Base-by-base conservation (phyloP, 2,329 filamentous ascomycete genomes). In the Didymella arachidicola region DNA sequence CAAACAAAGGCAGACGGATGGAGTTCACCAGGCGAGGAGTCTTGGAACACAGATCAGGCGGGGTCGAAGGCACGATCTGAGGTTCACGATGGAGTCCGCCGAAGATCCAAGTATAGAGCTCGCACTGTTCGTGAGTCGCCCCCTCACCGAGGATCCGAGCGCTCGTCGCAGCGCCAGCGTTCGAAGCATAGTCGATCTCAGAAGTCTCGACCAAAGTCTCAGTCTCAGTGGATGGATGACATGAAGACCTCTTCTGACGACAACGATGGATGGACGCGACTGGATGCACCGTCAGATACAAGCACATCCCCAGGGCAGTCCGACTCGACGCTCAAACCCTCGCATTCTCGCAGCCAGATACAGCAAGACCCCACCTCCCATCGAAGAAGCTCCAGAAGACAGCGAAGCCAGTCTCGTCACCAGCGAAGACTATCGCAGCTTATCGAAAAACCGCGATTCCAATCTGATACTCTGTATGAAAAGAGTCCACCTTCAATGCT, bases 11-110 rank as follows among this genome's bases (percentile, higher is more conserved):
- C 18, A 2, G 36, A 54, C 8, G 58, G 42, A 8, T 73, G 68
- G 68, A 48, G 29, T 14, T 56, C 57, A 19, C 47, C 25, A 11
- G 60, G 63, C 2, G 54, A 66, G 4, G 67, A 70, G 7, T 62
- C 65, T 4, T 71, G 69, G 69, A 61, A 68, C 11, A 61, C 59
- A 1, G 62, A 62, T 7, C 61, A 67, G 12, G 61, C 66, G 1
- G 65, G 64, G 66, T 56, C 50, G 30, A 56, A 41, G 2, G 57
- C 46, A 18, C 57, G 48, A 18, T n/a, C 34, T 22, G 25, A 39
- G 7, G 43, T 19, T 2, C 56, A 54, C 41, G 53, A 52, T 14
- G 42, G 55, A 45, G 25, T 19, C 6, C 53, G 50, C 14, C 32
- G 42, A 43, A 42, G 44, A 16, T 38, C 36, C 7, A 56, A 14